These are phyloP conservation scores for Malus asiatica DNA, from an alignment of 306 rosid genomes.

Conservation along the genomic window DNA sequence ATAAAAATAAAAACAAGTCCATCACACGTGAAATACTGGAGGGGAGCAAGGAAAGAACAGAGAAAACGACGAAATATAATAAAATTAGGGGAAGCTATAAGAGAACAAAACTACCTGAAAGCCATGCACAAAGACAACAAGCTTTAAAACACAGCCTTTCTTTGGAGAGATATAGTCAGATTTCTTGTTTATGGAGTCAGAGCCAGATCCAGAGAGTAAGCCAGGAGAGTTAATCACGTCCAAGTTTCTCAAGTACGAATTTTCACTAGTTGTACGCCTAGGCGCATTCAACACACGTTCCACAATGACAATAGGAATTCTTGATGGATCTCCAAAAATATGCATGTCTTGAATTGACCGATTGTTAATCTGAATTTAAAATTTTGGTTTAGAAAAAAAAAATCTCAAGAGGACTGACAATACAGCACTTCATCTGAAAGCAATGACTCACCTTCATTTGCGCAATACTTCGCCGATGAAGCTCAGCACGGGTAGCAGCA, in stretches of 20 bases:
- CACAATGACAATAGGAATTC: conserved; percentile 67
- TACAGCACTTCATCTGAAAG: conserved; percentile 4
- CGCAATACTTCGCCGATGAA: conserved; percentile 75
- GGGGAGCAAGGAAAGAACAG: background rate
- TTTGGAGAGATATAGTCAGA: conserved; percentile 24
- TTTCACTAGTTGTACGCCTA: conserved; percentile 54
- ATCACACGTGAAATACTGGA: background rate
- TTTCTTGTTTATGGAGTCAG: conserved; percentile 28
- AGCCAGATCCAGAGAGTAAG: conserved; percentile 25
- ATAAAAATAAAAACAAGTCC: background rate
- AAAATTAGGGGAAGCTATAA: background rate
- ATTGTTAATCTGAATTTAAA: conserved; percentile 63
- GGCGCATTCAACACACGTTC: conserved; percentile 85
- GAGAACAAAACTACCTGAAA: conserved; percentile 71
- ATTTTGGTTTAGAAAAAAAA: conserved; percentile 4
- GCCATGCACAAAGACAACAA: conserved; percentile 93
- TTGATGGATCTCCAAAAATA: conserved; percentile 73
- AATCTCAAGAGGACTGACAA: background rate
- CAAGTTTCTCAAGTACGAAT: conserved; percentile 48
- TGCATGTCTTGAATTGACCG: conserved; percentile 90
- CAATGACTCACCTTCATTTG: conserved; percentile 69
- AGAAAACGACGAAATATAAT: background rate
- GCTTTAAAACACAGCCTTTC: conserved; percentile 54
- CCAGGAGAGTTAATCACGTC: conserved; percentile 34
- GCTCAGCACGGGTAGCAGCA: conserved; percentile 77